A percentile compares a stretch with the other conserved stretches of the same genome.
Conservation (phyloP, 305 asterid species). For the Fraxinus paxiana region DNA sequence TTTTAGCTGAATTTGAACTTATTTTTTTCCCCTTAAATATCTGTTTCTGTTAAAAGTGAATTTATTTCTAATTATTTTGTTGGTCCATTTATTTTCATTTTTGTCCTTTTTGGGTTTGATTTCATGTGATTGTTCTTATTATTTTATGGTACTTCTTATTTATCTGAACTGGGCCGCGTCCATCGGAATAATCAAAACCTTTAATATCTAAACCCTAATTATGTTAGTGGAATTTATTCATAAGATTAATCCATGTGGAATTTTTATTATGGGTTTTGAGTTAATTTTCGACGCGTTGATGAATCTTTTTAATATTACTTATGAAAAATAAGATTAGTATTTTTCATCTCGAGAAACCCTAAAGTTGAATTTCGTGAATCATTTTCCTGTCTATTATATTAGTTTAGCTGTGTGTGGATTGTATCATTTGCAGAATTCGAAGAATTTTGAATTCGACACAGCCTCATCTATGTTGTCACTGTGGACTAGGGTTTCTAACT, state of each 20-base stretch:
- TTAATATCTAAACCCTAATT: slow-evolving; percentile 21
- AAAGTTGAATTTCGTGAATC: not conserved
- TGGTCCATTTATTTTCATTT: not conserved
- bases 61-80: not conserved
- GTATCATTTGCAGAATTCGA: slow-evolving; percentile 5
- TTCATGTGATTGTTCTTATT: not conserved
- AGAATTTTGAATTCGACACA: not conserved
- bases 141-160: slow-evolving; percentile 7
- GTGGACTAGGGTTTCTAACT: not conserved
- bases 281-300: slow-evolving; percentile 3
- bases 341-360: slow-evolving; percentile 6
- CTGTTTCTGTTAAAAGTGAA: slow-evolving; percentile 6
- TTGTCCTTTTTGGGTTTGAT: slow-evolving; percentile 1
- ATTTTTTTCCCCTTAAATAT: not conserved
- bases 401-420: not conserved
- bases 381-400: not conserved
- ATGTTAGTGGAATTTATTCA: not conserved
- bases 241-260: not conserved
- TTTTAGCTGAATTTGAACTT: slow-evolving; percentile 10
- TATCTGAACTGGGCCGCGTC: not conserved
- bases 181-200: not conserved
- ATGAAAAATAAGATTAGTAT: not conserved
- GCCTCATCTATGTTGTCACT: not conserved
- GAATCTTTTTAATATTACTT: slow-evolving; percentile 8
- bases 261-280: not conserved